A percentile compares a stretch with the other conserved stretches of the same genome.
Evolutionary conservation across 2,329 filamentous ascomycete species (phyloP).

Genomic region (Hypoxylon sp.): DNA sequence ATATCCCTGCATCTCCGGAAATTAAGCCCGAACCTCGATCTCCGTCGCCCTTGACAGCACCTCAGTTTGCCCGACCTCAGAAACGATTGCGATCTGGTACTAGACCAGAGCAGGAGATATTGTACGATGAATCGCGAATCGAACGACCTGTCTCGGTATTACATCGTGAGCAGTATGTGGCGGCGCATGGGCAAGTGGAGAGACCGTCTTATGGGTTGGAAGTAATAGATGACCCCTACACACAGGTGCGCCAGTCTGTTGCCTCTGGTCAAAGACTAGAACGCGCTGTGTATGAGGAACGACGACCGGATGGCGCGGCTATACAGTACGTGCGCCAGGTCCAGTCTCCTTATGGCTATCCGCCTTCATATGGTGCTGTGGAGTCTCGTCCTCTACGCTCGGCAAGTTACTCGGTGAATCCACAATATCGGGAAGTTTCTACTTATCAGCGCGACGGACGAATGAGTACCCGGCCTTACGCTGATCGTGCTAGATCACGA

Average conservation of each 20-base stretch:
- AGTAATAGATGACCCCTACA: conserved; percentile 46
- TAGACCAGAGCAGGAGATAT: conserved; percentile 56
- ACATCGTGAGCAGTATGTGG: conserved; percentile 50
- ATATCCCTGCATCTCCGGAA: conserved; percentile 62
- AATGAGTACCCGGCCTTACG: conserved; percentile 62
- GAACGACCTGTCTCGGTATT: conserved; percentile 54
- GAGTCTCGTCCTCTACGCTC: conserved; percentile 56
- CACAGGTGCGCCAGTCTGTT: conserved; percentile 48
- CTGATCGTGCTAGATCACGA: conserved; percentile 61
- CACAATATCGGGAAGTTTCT: conserved; percentile 56
- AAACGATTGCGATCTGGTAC: conserved; percentile 67
- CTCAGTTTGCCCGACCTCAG: conserved; percentile 64
- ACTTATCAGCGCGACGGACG: conserved; percentile 61
- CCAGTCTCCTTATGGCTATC: conserved; percentile 53
- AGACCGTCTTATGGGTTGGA: conserved; percentile 51
- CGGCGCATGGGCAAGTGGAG: conserved; percentile 40
- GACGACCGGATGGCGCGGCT: conserved; percentile 48
- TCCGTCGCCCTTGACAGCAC: conserved; percentile 67
- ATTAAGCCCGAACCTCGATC: conserved; percentile 76
- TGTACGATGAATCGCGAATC: conserved; percentile 60
- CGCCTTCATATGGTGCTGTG: conserved; percentile 54
- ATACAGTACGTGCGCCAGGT: conserved; percentile 54
- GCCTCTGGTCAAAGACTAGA: conserved; percentile 46
- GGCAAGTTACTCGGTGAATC: conserved; percentile 58
- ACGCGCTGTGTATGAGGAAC: conserved; percentile 49